Conservation (phyloP, 495 filamentous ascomycete species). For the Neurospora sp. region DNA sequence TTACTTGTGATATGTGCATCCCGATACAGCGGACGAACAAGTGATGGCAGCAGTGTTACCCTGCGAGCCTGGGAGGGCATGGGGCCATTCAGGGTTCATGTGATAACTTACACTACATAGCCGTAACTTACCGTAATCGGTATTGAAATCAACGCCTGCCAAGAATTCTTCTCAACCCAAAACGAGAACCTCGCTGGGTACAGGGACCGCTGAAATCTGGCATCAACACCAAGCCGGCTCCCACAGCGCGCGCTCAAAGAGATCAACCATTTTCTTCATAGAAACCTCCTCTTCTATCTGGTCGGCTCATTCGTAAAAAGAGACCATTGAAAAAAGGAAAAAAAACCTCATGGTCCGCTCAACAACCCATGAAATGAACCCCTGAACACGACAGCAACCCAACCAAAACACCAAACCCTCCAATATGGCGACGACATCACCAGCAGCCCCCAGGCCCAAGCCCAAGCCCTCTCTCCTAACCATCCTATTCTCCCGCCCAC, state of each 20-base stretch:
- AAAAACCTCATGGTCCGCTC: background rate
- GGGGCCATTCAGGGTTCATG: background rate
- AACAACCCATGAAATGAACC: background rate
- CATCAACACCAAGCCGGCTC: background rate
- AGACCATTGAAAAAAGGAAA: background rate
- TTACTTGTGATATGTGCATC: background rate
- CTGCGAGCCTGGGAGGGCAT: background rate
- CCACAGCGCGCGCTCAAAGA: background rate
- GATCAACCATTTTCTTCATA: background rate
- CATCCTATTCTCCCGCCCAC: conserved; percentile 28
- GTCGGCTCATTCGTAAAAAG: background rate
- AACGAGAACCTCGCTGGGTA: background rate
- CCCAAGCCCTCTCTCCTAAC: conserved; percentile 15
- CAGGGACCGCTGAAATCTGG: background rate
- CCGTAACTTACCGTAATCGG: background rate
- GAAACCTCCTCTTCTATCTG: background rate
- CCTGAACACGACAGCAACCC: background rate
- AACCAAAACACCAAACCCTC: background rate
- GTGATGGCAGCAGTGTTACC: background rate
- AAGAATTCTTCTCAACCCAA: background rate
- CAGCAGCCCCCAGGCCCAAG: background rate
- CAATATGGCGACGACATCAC: background rate
- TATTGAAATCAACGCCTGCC: background rate
- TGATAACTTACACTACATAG: background rate
- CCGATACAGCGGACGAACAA: background rate